phyloP scores from a whole-genome alignment of 2,329 filamentous ascomycete species.

The Thermomyces lanuginosus region DNA sequence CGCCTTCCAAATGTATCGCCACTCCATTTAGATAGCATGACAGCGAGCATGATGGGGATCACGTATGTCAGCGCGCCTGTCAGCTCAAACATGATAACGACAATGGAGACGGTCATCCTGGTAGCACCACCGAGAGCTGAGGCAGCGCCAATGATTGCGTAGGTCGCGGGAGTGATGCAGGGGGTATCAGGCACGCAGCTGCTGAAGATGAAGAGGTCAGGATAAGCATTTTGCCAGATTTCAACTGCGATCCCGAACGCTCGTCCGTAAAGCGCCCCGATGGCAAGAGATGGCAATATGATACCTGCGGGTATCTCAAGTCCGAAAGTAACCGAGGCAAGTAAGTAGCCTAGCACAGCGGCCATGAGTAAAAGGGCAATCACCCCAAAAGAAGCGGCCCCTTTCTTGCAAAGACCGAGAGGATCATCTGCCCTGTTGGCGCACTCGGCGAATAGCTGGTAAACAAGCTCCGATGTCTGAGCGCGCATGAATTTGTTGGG shows the following conservation, averaged over 20 bases:
- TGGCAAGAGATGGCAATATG: slow-evolving; percentile 87
- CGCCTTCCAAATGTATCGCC: slow-evolving; percentile 84
- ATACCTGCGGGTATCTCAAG: slow-evolving; percentile 90
- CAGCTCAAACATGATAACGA: slow-evolving; percentile 98
- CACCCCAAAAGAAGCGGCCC: slow-evolving; percentile 63
- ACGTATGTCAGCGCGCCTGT: slow-evolving; percentile 93
- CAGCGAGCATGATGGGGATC: slow-evolving; percentile 94
- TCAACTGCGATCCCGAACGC: slow-evolving; percentile 80
- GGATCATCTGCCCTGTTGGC: slow-evolving; percentile 65
- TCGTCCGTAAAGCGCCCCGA: slow-evolving; percentile 78
- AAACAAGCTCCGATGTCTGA: slow-evolving; percentile 79
- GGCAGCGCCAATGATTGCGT: slow-evolving; percentile 89
- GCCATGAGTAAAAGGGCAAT: slow-evolving; percentile 72
- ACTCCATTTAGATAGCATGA: slow-evolving; percentile 97
- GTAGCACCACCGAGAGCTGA: slow-evolving; percentile 89
- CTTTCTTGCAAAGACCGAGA: slow-evolving; percentile 78
- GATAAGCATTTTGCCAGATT: slow-evolving; percentile 67
- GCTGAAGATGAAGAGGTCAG: slow-evolving; percentile 58
- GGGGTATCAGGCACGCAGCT: slow-evolving; percentile 71
- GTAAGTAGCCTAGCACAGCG: slow-evolving; percentile 64
- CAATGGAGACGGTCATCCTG: slow-evolving; percentile 92
- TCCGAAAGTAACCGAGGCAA: slow-evolving; percentile 80
- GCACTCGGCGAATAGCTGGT: slow-evolving; percentile 83
- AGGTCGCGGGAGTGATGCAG: slow-evolving; percentile 87
- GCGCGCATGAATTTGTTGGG: slow-evolving; percentile 94